phyloP scores from a whole-genome alignment of 768 basidiomycete genomes.

The Atractiella rhizophila region DNA sequence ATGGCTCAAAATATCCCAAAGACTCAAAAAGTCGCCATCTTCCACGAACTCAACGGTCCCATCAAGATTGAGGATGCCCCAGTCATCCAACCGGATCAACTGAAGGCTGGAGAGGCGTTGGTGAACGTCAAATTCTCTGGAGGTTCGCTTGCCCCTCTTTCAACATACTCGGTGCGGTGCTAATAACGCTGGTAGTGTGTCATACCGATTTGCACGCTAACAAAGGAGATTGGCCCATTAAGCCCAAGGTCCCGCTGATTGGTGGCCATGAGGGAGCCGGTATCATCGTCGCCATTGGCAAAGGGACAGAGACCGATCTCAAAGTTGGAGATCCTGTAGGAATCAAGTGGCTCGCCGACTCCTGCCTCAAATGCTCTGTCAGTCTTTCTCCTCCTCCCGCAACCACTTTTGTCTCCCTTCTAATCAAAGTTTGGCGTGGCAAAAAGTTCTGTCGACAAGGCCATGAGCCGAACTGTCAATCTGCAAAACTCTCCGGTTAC shows the following conservation, averaged over 20 bases:
- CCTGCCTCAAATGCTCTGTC: too few species aligned
- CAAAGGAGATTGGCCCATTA: constrained; percentile 57
- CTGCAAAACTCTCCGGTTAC: constrained; percentile 32
- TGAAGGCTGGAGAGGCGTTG: constrained; percentile 14
- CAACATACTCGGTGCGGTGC: constrained; percentile 2
- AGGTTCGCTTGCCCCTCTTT: background rate
- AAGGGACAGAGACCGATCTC: constrained; percentile 37
- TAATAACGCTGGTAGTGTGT: constrained; percentile 11
- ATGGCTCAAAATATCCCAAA: too few species aligned
- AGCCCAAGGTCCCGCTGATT: constrained; percentile 34
- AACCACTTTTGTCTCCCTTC: too few species aligned
- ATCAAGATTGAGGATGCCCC: constrained; percentile 9
- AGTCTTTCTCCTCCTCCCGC: background rate
- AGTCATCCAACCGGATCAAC: constrained; percentile 11
- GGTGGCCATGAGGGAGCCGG: constrained; percentile 65
- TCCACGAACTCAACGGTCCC: constrained; percentile 5
- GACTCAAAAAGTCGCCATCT: constrained; percentile 12
- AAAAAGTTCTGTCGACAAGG: constrained; percentile 25
- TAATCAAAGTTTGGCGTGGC: too few species aligned
- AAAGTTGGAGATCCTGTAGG: constrained; percentile 37
- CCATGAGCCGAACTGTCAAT: constrained; percentile 17
- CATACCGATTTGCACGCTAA: constrained; percentile 24
- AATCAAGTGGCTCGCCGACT: constrained; percentile 18
- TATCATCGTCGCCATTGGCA: constrained; percentile 49
- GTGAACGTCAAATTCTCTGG: constrained; percentile 2